Percentiles rank a stretch among this genome's conserved stretches.
These are phyloP conservation scores for Cymbopogon flexuosus DNA, from an alignment of 202 grass and related monocot genomes.

Conservation along the genomic window DNA sequence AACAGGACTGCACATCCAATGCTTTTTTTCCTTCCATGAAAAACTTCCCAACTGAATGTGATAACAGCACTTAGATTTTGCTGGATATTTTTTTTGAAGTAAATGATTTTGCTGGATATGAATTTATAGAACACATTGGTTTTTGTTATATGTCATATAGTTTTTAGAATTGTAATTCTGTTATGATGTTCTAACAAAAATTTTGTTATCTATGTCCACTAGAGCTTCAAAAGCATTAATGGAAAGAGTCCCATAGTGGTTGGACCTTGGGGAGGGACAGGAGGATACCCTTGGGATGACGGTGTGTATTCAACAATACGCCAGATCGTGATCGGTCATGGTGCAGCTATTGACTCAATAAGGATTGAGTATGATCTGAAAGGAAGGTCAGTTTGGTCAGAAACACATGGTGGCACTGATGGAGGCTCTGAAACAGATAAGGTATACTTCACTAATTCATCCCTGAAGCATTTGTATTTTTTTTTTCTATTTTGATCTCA, in stretches of 20 bases:
- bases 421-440: conserved; percentile 50
- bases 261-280: conserved; percentile 73
- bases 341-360: conserved; percentile 60
- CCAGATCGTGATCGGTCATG: conserved; percentile 59
- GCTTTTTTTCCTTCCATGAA: not conserved
- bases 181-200: conserved; percentile 11
- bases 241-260: conserved; percentile 54
- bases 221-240: conserved; percentile 38
- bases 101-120: not conserved
- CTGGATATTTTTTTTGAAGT: not conserved
- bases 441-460: conserved; percentile 32
- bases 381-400: conserved; percentile 59
- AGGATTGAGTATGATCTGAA: conserved; percentile 53
- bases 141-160: not conserved
- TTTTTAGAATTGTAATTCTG: not conserved
- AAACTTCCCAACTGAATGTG: not conserved
- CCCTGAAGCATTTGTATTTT: not conserved
- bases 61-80: not conserved
- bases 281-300: conserved; percentile 69
- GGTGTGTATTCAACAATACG: conserved; percentile 49
- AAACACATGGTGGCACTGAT: conserved; percentile 47
- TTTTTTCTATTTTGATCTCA: not conserved
- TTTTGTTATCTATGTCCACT: not conserved
- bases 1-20: not conserved
- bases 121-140: not conserved